Conservation (phyloP, 106 monocot species). For the Gastrodia elata region DNA sequence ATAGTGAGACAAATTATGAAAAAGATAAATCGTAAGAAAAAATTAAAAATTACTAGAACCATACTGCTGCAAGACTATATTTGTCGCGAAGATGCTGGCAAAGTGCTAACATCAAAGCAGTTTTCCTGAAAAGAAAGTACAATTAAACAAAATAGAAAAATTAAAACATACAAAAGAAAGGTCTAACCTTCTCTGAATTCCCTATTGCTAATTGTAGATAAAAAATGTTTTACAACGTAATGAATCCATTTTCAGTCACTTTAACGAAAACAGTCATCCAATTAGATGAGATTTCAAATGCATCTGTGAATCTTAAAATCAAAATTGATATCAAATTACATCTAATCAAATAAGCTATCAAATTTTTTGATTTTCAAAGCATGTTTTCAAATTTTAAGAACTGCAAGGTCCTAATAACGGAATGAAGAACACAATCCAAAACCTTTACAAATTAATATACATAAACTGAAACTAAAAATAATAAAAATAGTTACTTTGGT, state of each 20-base stretch:
- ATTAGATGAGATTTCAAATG: background rate
- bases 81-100: slow-evolving; percentile 75
- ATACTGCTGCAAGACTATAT: slow-evolving; percentile 93
- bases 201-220: background rate
- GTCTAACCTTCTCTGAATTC: background rate
- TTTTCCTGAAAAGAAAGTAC: slow-evolving; percentile 53
- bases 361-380: background rate
- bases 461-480: background rate
- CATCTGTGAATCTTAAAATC: background rate
- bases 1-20: background rate
- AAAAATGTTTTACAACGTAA: background rate
- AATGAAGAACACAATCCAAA: background rate
- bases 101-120: slow-evolving; percentile 89
- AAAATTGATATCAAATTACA: no score
- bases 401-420: background rate
- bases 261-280: background rate
- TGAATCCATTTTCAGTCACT: background rate
- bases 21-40: background rate
- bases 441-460: background rate
- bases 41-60: slow-evolving; percentile 7
- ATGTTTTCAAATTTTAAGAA: background rate
- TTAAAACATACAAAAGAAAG: background rate
- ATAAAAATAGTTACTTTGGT: no score
- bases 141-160: background rate
- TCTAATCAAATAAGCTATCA: background rate